Percentiles rank a stretch among this genome's conserved stretches.
These are phyloP conservation scores for Geosmithia putterillii DNA, from an alignment of 2,329 filamentous ascomycete species.

Conservation along the genomic window DNA sequence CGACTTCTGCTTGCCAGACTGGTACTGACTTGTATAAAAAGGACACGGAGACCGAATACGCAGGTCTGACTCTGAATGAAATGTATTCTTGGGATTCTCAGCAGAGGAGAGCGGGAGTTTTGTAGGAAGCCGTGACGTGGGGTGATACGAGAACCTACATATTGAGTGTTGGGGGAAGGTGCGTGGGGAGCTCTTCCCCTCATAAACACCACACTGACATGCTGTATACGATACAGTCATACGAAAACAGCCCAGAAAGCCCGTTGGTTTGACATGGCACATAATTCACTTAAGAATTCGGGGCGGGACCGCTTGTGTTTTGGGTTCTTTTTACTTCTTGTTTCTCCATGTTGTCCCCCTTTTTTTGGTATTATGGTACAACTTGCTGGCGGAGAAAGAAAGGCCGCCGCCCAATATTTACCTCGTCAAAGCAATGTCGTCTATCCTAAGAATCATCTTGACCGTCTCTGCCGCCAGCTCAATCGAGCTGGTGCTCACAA, in stretches of 20 bases:
- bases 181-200: neutral
- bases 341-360: constrained; percentile 2
- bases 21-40: too few species aligned
- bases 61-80: too few species aligned
- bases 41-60: too few species aligned
- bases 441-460: constrained; percentile 74
- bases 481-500: constrained; percentile 95
- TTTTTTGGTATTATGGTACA: constrained; percentile 23
- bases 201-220: too few species aligned
- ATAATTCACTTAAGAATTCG: neutral
- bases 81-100: too few species aligned
- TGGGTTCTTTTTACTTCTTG: neutral
- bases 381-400: constrained; percentile 11
- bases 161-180: neutral
- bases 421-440: constrained; percentile 53
- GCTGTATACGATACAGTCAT: neutral
- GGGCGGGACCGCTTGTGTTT: neutral
- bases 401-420: constrained; percentile 17
- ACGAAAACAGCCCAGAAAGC: neutral
- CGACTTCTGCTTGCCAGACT: too few species aligned
- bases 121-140: too few species aligned
- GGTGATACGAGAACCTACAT: neutral
- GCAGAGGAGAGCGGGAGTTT: too few species aligned
- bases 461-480: constrained; percentile 96
- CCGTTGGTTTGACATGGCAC: neutral